A percentile compares a stretch with the other conserved stretches of the same genome.
phyloP scores from a whole-genome alignment of 352 stramenopile species.

The Phytophthora sp. region DNA sequence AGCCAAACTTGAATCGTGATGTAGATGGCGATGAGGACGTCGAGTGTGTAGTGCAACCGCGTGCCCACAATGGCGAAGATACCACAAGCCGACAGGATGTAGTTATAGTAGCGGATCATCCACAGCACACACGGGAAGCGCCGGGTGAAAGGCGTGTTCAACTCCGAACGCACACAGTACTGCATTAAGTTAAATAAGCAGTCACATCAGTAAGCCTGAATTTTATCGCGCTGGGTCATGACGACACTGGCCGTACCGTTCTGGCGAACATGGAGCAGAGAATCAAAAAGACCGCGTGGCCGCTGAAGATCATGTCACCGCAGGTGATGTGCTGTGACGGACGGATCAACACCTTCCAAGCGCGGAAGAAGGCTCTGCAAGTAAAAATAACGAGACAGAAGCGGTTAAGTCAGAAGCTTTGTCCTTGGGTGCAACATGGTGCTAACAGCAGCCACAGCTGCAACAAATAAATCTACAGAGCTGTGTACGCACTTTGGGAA shows the following conservation, averaged over 20 bases:
- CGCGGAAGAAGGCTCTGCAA: constrained; percentile 74
- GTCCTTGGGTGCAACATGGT: not conserved
- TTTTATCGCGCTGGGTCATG: not conserved
- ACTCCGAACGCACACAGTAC: constrained; percentile 80
- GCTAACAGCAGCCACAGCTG: not conserved
- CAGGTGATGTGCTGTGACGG: constrained; percentile 89
- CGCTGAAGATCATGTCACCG: constrained; percentile 91
- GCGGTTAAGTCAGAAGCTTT: not conserved
- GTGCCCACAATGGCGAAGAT: constrained; percentile 89
- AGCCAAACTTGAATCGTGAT: constrained; percentile 86
- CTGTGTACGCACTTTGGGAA: constrained; percentile 76
- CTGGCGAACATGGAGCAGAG: constrained; percentile 83
- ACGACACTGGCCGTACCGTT: constrained; percentile 49
- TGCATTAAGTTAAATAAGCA: constrained; percentile 33
- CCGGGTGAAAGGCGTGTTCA: constrained; percentile 88
- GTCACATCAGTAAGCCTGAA: constrained; percentile 4
- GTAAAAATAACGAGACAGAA: not conserved
- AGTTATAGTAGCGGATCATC: constrained; percentile 85
- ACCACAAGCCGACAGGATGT: constrained; percentile 62
- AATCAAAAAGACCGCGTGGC: constrained; percentile 86
- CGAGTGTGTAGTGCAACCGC: constrained; percentile 86
- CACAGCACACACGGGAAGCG: constrained; percentile 74
- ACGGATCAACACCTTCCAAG: constrained; percentile 83
- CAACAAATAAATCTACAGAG: too few relatives aligned
- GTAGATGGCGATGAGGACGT: constrained; percentile 89